Evolutionary conservation across 768 basidiomycete genomes (phyloP), one percentile per base, ranked within the genome.

Genomic region (Lactifluus rugatus): DNA sequence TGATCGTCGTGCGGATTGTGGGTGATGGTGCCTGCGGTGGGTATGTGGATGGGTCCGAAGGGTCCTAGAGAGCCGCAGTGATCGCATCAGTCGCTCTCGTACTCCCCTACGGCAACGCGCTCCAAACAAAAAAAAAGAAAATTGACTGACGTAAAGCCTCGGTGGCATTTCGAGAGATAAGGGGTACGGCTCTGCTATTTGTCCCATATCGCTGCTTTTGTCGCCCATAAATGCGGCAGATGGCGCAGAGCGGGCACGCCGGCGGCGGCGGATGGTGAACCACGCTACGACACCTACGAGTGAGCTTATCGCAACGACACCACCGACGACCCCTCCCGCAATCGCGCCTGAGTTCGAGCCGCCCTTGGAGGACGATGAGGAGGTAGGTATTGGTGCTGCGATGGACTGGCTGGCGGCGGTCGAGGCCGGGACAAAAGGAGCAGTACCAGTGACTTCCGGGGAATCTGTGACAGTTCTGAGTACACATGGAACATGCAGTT

Each of bases 261-360:
- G 67, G 39, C 63, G 70, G 39, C 63, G 70, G 36, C 48, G 68
- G 37, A 62, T 66, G 32, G 69, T 61, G 61, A 76, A 73, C 73
- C 77, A 83, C 52, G 75, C 64, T 5, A 69, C 45, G 7, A 64
- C 61, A 1, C 68, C 76, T 5, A 64, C 74, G 11, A 83, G 68
- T 46, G 77, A 61, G 7, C 73, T 76, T 19, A 80, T 56, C 16
- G 68, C 74, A 26, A 79, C 73, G 1, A 85, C 58, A 13, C 78
- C 81, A 3, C 81, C 81, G 6, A 83, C 73, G 7, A 80, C 78
- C 16, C 85, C 84, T 42, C 84, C 84, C 0, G 79, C 81, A 34
- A 86, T 84, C n/a, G 80, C 80, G 2, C 83, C 84, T 2, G 78
- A 75, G 62, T 80, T 70, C 14, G 60, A 59, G 26, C 10, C 32